phyloP scores from a whole-genome alignment of 192 early-diverging fungal species.

The Mortierella alpina region DNA sequence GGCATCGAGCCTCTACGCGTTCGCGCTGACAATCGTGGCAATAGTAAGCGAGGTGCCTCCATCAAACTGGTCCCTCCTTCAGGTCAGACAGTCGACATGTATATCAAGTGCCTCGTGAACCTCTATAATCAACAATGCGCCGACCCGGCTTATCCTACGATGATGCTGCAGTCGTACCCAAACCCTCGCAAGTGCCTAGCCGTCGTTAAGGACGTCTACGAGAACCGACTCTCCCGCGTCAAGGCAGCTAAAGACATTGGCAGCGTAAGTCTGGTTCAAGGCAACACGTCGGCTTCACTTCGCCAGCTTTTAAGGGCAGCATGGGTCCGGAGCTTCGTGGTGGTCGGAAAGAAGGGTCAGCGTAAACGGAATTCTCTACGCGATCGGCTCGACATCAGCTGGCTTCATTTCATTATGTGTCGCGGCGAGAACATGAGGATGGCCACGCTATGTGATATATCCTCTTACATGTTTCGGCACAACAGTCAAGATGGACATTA shows the following conservation, averaged over 20 bases:
- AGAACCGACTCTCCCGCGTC: not conserved
- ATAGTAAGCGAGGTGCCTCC: not conserved
- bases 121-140: constrained; percentile 8
- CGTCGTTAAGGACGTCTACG: not conserved
- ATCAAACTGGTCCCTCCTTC: not conserved
- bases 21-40: not conserved
- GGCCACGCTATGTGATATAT: too few species aligned
- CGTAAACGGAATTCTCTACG: constrained; percentile 5
- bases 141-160: not conserved
- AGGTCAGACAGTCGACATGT: not conserved
- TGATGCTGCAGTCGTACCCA: not conserved
- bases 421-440: constrained; percentile 18
- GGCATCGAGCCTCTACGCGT: constrained; percentile 6
- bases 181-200: constrained; percentile 11
- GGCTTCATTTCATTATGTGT: constrained; percentile 26
- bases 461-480: too few species aligned
- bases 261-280: not conserved
- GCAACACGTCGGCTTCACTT: not conserved
- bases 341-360: not conserved
- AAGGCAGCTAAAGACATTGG: not conserved
- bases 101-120: constrained; percentile 5
- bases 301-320: not conserved
- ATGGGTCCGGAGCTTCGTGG: constrained; percentile 4
- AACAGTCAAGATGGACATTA: too few species aligned
- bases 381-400: constrained; percentile 3